Conservation (phyloP, 2,329 filamentous ascomycete species). For the Talaromyces marneffei region DNA sequence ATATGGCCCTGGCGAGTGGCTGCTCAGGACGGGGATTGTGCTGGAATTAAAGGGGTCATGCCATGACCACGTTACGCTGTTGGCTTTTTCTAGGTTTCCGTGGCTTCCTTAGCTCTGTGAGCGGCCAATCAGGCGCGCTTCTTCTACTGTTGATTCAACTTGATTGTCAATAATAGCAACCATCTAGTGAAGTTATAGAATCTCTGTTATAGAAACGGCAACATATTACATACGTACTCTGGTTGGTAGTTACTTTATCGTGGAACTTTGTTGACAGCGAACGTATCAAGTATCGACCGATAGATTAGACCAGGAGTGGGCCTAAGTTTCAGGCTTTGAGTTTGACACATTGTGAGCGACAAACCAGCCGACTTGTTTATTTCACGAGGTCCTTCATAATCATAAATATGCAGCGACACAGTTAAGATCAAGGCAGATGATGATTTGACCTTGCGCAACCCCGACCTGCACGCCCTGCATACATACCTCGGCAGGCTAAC, state of each 20-base stretch:
- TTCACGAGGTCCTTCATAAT: background rate
- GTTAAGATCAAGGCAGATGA: too few species aligned
- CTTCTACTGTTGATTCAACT: background rate
- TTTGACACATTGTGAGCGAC: background rate
- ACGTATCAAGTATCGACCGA: background rate
- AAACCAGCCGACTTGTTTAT: background rate
- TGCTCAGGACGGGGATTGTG: background rate
- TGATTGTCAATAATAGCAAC: background rate
- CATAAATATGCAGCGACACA: background rate
- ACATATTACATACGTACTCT: background rate
- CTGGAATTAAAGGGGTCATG: slow-evolving; percentile 4
- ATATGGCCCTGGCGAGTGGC: background rate
- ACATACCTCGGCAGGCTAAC: background rate
- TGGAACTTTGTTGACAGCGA: background rate
- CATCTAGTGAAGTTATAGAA: background rate
- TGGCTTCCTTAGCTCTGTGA: background rate
- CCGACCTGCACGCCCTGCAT: background rate
- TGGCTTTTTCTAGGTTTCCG: background rate
- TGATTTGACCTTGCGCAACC: background rate
- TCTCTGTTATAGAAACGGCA: background rate
- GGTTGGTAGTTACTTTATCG: too few species aligned
- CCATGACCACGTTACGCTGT: background rate
- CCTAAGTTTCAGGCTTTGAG: background rate
- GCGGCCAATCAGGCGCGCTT: background rate
- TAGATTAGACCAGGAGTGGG: background rate